These are phyloP conservation scores for Boletus subparvulus DNA, from an alignment of 768 basidiomycete species.

Conservation along the genomic window DNA sequence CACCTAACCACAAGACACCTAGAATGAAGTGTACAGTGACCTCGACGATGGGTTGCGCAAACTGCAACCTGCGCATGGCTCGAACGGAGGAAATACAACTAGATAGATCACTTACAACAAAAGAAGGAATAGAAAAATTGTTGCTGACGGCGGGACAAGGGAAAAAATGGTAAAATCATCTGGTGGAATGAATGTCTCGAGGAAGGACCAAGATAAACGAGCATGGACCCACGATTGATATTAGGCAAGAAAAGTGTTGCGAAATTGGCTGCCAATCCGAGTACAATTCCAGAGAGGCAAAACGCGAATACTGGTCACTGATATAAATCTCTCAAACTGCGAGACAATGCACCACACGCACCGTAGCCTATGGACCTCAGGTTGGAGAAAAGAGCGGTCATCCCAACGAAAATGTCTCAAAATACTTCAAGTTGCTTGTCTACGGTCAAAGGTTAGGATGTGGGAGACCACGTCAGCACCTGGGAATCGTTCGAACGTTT, in stretches of 20 bases:
- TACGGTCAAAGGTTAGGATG: slow-evolving; percentile 4
- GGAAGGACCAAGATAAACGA: neutral
- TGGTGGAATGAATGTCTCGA: slow-evolving; percentile 27
- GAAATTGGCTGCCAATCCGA: slow-evolving; percentile 70
- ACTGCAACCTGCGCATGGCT: slow-evolving; percentile 52
- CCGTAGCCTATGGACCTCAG: slow-evolving; percentile 53
- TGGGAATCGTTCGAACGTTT: slow-evolving; percentile 19
- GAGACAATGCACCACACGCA: slow-evolving; percentile 29
- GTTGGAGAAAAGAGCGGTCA: slow-evolving; percentile 64
- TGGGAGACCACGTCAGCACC: slow-evolving; percentile 5
- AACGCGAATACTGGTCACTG: slow-evolving; percentile 36
- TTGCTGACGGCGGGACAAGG: slow-evolving; percentile 61
- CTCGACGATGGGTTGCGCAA: slow-evolving; percentile 67
- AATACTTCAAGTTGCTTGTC: slow-evolving; percentile 4
- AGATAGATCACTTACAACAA: slow-evolving; percentile 41
- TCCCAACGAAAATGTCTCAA: slow-evolving; percentile 20
- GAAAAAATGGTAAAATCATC: slow-evolving; percentile 73
- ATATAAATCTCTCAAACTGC: slow-evolving; percentile 22
- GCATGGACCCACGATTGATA: slow-evolving; percentile 51
- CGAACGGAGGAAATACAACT: neutral
- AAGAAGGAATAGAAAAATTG: slow-evolving; percentile 60
- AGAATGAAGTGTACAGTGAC: slow-evolving; percentile 52
- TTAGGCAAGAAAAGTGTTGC: slow-evolving; percentile 65
- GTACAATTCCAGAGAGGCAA: slow-evolving; percentile 47
- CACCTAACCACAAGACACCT: slow-evolving; percentile 69